phyloP scores from a whole-genome alignment of 2,329 filamentous ascomycete species.

The Beauveria brongniartii region DNA sequence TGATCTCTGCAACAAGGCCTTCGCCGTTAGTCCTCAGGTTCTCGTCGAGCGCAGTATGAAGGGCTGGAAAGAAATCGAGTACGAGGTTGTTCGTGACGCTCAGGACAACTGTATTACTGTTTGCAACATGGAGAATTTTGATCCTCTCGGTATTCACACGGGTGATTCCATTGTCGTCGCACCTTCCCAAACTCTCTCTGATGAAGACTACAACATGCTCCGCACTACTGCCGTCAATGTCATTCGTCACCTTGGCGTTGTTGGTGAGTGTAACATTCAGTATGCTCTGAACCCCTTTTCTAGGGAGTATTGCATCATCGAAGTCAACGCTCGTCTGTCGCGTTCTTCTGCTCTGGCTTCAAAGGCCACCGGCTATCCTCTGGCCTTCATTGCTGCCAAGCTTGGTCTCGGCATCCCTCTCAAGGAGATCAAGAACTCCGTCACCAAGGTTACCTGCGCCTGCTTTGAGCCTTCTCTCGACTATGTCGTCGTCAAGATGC shows the following conservation, averaged over 20 bases:
- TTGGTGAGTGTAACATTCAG: slow-evolving; percentile 98
- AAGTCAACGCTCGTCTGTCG: slow-evolving; percentile 94
- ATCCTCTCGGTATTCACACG: slow-evolving; percentile 94
- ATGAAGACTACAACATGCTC: slow-evolving; percentile 99
- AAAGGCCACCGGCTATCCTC: slow-evolving; percentile 92
- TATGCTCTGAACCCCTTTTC: slow-evolving; percentile 95
- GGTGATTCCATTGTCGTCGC: slow-evolving; percentile 98
- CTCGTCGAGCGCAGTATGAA: slow-evolving; percentile 98
- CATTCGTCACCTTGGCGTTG: slow-evolving; percentile 91
- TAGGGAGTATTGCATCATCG: slow-evolving; percentile 96
- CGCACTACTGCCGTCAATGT: slow-evolving; percentile 95
- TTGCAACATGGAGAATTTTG: slow-evolving; percentile 99
- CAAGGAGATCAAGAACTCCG: slow-evolving; percentile 93
- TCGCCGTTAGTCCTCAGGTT: slow-evolving; percentile 90
- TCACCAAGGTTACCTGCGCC: slow-evolving; percentile 90
- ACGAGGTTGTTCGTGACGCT: slow-evolving; percentile 92
- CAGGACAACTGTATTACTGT: slow-evolving; percentile 99
- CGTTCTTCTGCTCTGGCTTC: slow-evolving; percentile 92
- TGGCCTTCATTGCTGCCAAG: slow-evolving; percentile 96
- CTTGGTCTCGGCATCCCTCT: slow-evolving; percentile 88
- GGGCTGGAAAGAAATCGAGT: slow-evolving; percentile 99
- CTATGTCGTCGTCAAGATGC: slow-evolving; percentile 98
- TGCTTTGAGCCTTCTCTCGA: slow-evolving; percentile 98
- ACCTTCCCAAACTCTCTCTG: slow-evolving; percentile 90
- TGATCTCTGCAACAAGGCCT: slow-evolving; percentile 88